A percentile compares a stretch with the other conserved stretches of the same genome.
Conservation (phyloP, 495 filamentous ascomycete species). For the Neurospora intermedia region DNA sequence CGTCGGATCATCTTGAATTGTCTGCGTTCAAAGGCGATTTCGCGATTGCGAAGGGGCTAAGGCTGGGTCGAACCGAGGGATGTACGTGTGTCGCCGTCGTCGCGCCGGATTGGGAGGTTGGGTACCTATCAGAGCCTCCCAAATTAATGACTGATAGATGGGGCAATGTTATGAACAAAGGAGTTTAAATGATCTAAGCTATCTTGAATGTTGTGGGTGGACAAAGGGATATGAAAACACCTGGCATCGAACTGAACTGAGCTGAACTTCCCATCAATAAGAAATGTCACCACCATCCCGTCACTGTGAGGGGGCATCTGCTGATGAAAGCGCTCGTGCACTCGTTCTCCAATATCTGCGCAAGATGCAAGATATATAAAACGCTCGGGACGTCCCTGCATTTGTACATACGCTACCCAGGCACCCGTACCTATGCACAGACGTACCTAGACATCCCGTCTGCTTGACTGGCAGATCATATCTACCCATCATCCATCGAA, state of each 20-base stretch:
- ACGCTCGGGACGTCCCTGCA: not conserved
- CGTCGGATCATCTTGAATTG: not conserved
- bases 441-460: not conserved
- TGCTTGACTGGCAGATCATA: not conserved
- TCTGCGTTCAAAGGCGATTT: not conserved
- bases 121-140: not conserved
- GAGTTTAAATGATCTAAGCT: no score
- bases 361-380: not conserved
- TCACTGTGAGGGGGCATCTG: not conserved
- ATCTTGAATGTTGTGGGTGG: not conserved
- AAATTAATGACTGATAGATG: not conserved
- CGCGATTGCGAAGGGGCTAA: not conserved
- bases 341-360: not conserved
- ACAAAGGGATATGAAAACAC: not conserved
- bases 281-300: not conserved
- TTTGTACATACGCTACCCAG: not conserved
- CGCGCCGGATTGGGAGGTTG: not conserved
- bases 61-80: no score
- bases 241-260: not conserved
- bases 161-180: not conserved
- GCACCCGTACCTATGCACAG: not conserved
- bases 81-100: no score
- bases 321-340: not conserved
- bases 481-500: not conserved
- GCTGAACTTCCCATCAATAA: not conserved